A percentile compares a stretch with the other conserved stretches of the same genome.
Evolutionary conservation across 1,139 yeast genomes (phyloP).

Genomic region (Pneumocystis jirovecii): DNA sequence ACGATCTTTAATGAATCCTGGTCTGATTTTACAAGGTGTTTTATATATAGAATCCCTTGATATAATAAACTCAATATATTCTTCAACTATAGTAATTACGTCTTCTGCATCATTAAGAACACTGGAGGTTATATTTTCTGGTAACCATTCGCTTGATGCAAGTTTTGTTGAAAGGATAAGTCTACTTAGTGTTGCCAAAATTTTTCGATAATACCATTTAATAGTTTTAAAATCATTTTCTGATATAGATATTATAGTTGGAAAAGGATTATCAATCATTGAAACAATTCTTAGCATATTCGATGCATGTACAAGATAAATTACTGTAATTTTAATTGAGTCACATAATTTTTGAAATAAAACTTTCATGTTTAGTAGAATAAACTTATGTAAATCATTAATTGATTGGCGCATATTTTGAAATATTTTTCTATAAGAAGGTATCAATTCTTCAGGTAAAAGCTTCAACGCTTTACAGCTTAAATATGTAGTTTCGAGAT

Average conservation of each 20-base stretch:
- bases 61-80: constrained; percentile 1
- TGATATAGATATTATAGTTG: neutral
- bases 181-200: constrained; percentile 4
- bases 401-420: neutral
- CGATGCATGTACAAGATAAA: constrained; percentile 1
- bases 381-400: neutral
- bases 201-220: neutral
- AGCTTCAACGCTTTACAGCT: neutral
- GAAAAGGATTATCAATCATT: neutral
- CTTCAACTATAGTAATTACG: constrained; percentile 5
- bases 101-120: constrained; percentile 7
- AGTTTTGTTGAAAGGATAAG: constrained; percentile 5
- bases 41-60: neutral
- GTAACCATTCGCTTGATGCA: constrained; percentile 8
- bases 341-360: neutral
- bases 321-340: neutral
- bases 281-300: neutral
- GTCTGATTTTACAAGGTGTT: constrained; percentile 1
- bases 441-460: neutral
- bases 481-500: neutral
- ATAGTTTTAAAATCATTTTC: neutral
- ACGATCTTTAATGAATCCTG: constrained; percentile 9
- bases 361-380: neutral
- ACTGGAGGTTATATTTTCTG: constrained; percentile 2
- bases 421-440: neutral